These are phyloP conservation scores for Thoreauomyces humboldtii DNA, from an alignment of 192 early-diverging fungal species.

Conservation along the genomic window DNA sequence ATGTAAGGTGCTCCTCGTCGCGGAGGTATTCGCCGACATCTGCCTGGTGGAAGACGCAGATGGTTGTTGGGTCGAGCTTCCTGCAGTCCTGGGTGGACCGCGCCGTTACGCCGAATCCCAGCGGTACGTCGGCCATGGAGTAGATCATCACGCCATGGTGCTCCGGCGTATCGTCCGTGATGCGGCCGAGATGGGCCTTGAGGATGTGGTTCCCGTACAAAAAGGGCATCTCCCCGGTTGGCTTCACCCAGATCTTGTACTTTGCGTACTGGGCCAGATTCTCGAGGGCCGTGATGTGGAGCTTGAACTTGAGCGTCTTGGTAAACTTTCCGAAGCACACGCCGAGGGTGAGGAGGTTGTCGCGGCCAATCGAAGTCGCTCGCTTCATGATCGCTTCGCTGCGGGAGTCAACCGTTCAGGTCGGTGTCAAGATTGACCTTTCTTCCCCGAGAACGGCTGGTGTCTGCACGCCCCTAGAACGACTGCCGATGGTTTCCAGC, in stretches of 20 bases:
- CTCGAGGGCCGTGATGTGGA: slow-evolving; percentile 91
- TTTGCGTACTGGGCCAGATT: slow-evolving; percentile 93
- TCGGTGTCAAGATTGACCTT: too few species aligned
- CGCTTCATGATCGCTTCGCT: slow-evolving; percentile 90
- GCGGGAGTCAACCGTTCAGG: too few species aligned
- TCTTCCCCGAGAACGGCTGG: too few species aligned
- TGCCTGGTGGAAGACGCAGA: slow-evolving; percentile 94
- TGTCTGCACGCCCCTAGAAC: too few species aligned
- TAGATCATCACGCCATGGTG: slow-evolving; percentile 95
- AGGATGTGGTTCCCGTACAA: slow-evolving; percentile 97
- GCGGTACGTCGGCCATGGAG: slow-evolving; percentile 85
- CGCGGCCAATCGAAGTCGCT: slow-evolving; percentile 77
- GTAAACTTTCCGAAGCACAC: slow-evolving; percentile 99
- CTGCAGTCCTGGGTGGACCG: slow-evolving; percentile 87
- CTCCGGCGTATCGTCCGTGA: slow-evolving; percentile 97
- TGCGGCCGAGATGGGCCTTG: slow-evolving; percentile 94
- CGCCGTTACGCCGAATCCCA: slow-evolving; percentile 95
- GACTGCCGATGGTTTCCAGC: too few species aligned
- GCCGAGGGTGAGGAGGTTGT: slow-evolving; percentile 86
- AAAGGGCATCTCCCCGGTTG: slow-evolving; percentile 98
- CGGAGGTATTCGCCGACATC: slow-evolving; percentile 93
- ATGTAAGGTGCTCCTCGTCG: slow-evolving; percentile 51
- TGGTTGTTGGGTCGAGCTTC: slow-evolving; percentile 91
- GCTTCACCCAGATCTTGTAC: slow-evolving; percentile 99
- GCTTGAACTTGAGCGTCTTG: slow-evolving; percentile 93